phyloP scores from a whole-genome alignment of 2,329 filamentous ascomycete genomes.

The Metarhizium sp. region DNA sequence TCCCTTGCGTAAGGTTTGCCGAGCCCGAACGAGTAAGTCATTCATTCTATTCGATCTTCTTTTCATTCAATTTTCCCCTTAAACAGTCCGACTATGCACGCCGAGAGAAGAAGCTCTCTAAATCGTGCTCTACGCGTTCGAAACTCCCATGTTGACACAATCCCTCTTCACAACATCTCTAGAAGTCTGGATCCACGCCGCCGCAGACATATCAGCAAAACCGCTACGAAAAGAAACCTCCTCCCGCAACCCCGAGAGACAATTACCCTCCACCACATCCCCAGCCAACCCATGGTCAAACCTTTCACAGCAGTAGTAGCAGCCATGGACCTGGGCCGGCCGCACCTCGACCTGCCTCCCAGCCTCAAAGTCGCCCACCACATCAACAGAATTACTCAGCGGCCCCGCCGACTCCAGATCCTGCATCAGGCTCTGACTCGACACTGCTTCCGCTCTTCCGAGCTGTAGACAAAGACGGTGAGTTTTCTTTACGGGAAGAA shows the following conservation, averaged over 20 bases:
- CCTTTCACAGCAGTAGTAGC: not conserved
- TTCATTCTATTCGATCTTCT: not conserved
- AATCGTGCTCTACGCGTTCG: not conserved
- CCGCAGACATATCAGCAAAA: constrained; percentile 14
- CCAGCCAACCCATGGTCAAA: constrained; percentile 4
- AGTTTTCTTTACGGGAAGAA: constrained; percentile 12
- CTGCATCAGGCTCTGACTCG: constrained; percentile 49
- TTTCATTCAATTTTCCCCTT: not conserved
- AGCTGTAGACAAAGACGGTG: constrained; percentile 80
- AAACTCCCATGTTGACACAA: not conserved
- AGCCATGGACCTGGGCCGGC: not conserved
- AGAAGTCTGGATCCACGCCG: constrained; percentile 27
- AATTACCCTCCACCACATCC: constrained; percentile 1
- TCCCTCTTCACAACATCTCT: not conserved
- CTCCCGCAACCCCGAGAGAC: constrained; percentile 19
- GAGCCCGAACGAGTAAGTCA: constrained; percentile 61
- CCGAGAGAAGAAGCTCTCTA: not conserved
- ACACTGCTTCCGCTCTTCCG: constrained; percentile 77
- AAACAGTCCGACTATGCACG: too few species aligned
- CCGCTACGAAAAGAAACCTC: constrained; percentile 41
- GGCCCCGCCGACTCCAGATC: constrained; percentile 48
- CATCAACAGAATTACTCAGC: constrained; percentile 48
- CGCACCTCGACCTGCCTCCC: constrained; percentile 25
- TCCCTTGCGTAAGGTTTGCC: constrained; percentile 48
- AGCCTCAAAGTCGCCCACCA: constrained; percentile 20